These are phyloP conservation scores for Plasmodium knowlesi DNA, from an alignment of 169 alveolate species.

Conservation along the genomic window DNA sequence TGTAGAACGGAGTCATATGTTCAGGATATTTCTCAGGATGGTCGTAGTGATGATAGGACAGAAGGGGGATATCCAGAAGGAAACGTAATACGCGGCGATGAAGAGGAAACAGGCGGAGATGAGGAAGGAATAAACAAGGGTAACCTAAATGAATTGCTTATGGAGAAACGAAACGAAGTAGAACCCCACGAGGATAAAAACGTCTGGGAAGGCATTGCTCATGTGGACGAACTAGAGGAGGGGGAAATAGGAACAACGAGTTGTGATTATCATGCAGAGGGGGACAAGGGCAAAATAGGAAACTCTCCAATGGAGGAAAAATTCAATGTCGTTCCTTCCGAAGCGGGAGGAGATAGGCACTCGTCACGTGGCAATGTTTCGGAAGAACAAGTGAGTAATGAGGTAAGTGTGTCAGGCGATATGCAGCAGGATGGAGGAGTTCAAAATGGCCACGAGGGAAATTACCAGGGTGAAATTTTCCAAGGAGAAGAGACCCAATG, in stretches of 20 bases:
- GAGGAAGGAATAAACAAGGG: neutral
- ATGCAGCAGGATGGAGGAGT: neutral
- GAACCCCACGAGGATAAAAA: neutral
- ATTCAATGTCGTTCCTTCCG: neutral
- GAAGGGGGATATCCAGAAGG: neutral
- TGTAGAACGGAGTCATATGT: neutral
- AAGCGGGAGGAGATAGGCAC: neutral
- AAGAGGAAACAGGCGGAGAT: neutral
- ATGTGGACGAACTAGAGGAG: neutral
- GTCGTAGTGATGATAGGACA: neutral
- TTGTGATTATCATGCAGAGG: neutral
- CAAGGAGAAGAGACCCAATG: neutral
- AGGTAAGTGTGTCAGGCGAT: neutral
- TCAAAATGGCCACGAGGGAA: neutral
- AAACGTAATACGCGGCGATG: neutral
- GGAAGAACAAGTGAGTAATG: neutral
- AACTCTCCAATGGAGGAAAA: neutral
- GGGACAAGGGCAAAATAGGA: neutral
- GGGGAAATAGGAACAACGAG: neutral
- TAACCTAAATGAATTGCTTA: neutral
- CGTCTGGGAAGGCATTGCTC: neutral
- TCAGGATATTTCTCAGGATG: neutral
- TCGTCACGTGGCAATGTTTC: neutral
- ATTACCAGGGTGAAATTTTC: neutral
- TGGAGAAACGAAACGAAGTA: neutral